Conservation (phyloP, 2,329 filamentous ascomycete species). For the Plectosphaerella cucumerina region DNA sequence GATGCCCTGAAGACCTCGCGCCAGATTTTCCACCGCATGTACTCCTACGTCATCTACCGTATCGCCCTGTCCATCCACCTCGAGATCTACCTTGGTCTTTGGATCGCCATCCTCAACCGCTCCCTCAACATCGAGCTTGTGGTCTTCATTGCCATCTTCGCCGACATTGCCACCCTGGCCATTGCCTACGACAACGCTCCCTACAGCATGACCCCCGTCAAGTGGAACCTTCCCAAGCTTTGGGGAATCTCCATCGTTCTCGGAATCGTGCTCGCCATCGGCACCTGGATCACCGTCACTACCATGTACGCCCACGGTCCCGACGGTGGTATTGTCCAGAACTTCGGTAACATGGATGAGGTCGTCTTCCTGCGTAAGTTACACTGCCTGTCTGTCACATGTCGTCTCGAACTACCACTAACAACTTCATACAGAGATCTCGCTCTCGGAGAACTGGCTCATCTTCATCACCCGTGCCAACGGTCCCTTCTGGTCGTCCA, state of each 20-base stretch:
- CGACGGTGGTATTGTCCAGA: conserved; percentile 82
- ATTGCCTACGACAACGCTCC: conserved; percentile 87
- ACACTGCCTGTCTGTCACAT: background rate
- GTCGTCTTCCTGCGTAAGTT: conserved; percentile 66
- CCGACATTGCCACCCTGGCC: conserved; percentile 85
- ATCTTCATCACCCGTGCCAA: conserved; percentile 96
- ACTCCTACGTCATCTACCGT: conserved; percentile 92
- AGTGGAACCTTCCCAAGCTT: conserved; percentile 92
- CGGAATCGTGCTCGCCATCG: conserved; percentile 73
- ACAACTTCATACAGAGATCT: conserved; percentile 54
- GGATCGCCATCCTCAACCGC: conserved; percentile 84
- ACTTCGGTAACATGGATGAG: conserved; percentile 76
- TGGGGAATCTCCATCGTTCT: conserved; percentile 90
- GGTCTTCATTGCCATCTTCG: conserved; percentile 93
- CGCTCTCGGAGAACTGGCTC: conserved; percentile 90
- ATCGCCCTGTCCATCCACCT: conserved; percentile 88
- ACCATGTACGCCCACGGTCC: conserved; percentile 70
- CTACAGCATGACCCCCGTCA: conserved; percentile 80
- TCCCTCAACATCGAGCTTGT: conserved; percentile 82
- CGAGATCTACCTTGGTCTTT: conserved; percentile 86
- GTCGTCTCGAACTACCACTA: background rate
- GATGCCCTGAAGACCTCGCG: conserved; percentile 89
- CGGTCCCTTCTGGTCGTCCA: conserved; percentile 86
- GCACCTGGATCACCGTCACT: conserved; percentile 85
- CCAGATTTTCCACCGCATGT: conserved; percentile 96